Percentiles rank a stretch among this genome's conserved stretches.
Conservation (phyloP, 2,329 filamentous ascomycete genomes). For the Pseudocercospora eumusae region DNA sequence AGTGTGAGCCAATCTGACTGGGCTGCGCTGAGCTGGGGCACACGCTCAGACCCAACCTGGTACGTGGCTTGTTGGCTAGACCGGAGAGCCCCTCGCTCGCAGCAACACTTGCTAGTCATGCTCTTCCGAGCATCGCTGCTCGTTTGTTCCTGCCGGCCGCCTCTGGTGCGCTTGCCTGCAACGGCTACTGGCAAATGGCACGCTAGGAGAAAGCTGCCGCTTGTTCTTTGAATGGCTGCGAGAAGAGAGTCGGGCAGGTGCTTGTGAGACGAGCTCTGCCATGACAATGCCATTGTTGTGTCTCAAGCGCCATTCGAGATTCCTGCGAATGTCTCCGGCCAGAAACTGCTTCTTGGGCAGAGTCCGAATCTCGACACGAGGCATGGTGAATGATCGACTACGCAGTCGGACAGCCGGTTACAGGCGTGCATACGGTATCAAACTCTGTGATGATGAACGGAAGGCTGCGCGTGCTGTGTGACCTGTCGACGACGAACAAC, state of each 20-base stretch:
- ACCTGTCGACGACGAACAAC: constrained; percentile 11
- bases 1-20: constrained; percentile 29
- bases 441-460: constrained; percentile 25
- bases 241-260: constrained; percentile 7
- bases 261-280: constrained; percentile 6
- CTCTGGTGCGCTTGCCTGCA: constrained; percentile 21
- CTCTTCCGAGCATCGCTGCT: constrained; percentile 17
- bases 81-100: constrained; percentile 14
- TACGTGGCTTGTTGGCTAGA: constrained; percentile 26
- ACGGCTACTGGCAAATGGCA: constrained; percentile 17
- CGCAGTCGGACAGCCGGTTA: constrained; percentile 23
- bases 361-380: constrained; percentile 19
- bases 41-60: constrained; percentile 21
- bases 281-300: neutral
- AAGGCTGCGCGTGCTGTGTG: constrained; percentile 4
- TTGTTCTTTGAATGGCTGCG: constrained; percentile 24
- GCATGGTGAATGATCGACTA: constrained; percentile 23
- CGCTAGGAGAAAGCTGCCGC: constrained; percentile 30
- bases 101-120: constrained; percentile 19
- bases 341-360: constrained; percentile 15
- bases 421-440: constrained; percentile 23
- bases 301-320: constrained; percentile 19
- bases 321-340: constrained; percentile 15
- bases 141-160: constrained; percentile 23
- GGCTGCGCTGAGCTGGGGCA: constrained; percentile 20